Base-by-base conservation (phyloP, 306 rosid species). In the Vigna radiata region DNA sequence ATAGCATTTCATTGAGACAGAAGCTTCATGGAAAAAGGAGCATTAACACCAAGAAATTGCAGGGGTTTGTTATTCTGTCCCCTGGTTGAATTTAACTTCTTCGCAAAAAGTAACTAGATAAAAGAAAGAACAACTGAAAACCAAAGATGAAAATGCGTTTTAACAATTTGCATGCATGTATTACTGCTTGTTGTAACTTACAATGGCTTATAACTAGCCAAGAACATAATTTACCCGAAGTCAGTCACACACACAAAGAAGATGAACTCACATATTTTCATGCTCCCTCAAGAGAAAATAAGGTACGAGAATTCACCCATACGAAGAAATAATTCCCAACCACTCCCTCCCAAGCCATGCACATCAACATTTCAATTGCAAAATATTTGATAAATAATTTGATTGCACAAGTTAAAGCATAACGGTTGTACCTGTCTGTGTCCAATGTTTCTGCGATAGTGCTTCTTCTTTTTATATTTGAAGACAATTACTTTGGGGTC, bases 401-500 rank as follows among this genome's bases (percentile, higher is more conserved):
- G 59, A 59, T 71, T 75, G 73, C 39, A 71, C 16, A 52, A 59
- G 31, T 46, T 17, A 79, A 79, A 67, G 65, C 11, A 14, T 19
- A 53, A 29, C 33, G 8, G 8, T 9, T 68, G 63, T 90, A 96
- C 98, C 97, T 96, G 99, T 68, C 96, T 78, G 82, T 96, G 99
- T 13, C 99, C 99, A 11, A 92, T 90, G 49, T 83, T 96, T 86
- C 99, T 86, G 70, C 90, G 73, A 61, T 96, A 96, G 27, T 96
- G 90, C 53, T 92, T 96, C 99, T 96, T 96, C 73, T 27, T 79
- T 84, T 96, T 96, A 72, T 89, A 96, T 86, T 96, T 96, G 91
- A 87, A 96, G 76, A 96, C 97, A 68, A 96, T 84, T 29, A 92
- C 97, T 85, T 96, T 96, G 48, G 33, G 7, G 78, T 92, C 87